Evolutionary conservation across 805 yeast species (phyloP).

Genomic region (Myxozyma monticola): DNA sequence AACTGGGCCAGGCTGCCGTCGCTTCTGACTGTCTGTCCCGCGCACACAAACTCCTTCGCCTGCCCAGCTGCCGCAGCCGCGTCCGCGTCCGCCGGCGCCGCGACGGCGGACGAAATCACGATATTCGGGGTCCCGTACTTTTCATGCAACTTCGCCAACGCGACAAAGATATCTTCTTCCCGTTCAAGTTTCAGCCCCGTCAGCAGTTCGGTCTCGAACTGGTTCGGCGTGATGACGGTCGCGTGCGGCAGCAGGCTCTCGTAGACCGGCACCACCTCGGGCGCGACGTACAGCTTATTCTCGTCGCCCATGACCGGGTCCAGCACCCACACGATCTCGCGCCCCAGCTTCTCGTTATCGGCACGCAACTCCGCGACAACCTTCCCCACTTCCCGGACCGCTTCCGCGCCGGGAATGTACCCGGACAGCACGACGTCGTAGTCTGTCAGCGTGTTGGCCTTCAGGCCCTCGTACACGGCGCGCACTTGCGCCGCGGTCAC

Average conservation of each 20-base stretch:
- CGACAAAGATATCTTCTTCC: constrained; percentile 10
- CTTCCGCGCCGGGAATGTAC: constrained; percentile 65
- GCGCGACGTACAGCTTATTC: constrained; percentile 71
- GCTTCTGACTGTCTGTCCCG: constrained; percentile 14
- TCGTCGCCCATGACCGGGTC: constrained; percentile 95
- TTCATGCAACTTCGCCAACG: constrained; percentile 10
- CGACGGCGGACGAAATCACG: constrained; percentile 62
- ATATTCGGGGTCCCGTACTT: constrained; percentile 55
- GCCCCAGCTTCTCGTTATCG: constrained; percentile 30
- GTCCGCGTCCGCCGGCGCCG: constrained; percentile 30
- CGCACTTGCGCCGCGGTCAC: constrained; percentile 48
- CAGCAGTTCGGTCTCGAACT: constrained; percentile 79
- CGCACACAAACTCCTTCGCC: constrained; percentile 28
- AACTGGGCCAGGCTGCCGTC: constrained; percentile 14
- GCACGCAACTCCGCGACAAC: constrained; percentile 42
- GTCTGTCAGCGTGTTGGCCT: constrained; percentile 44
- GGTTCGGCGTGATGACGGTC: constrained; percentile 81
- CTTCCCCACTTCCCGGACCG: constrained; percentile 51
- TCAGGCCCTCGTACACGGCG: constrained; percentile 58
- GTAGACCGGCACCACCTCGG: constrained; percentile 60
- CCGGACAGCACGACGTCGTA: constrained; percentile 79
- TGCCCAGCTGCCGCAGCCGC: constrained; percentile 29
- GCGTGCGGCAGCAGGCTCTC: constrained; percentile 47
- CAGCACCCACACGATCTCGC: constrained; percentile 54
- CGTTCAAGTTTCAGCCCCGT: constrained; percentile 51